phyloP scores from a whole-genome alignment of 306 rosid species.

The Lathyrus oleraceus region DNA sequence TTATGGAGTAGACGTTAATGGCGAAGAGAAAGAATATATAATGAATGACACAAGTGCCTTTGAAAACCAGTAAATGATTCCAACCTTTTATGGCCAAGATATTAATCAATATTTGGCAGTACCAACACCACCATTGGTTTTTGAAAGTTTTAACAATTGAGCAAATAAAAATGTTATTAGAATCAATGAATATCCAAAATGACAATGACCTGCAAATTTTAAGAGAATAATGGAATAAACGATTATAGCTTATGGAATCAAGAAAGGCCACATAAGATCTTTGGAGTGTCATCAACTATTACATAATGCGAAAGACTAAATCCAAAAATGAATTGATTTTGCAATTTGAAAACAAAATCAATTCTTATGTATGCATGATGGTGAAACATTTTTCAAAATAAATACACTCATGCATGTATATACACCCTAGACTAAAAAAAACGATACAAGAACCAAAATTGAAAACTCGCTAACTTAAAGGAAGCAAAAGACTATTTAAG shows the following conservation, averaged over 20 bases:
- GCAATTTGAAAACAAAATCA: too few species aligned
- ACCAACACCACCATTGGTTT: slow-evolving; percentile 20
- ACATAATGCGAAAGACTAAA: too few species aligned
- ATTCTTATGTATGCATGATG: too few species aligned
- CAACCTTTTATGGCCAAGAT: slow-evolving; percentile 30
- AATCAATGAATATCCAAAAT: slow-evolving; percentile 4
- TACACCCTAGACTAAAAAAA: too few species aligned
- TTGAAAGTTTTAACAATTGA: slow-evolving; percentile 22
- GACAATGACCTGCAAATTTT: too few species aligned
- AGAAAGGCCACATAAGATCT: slow-evolving; percentile 29
- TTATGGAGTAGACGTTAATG: slow-evolving; percentile 44
- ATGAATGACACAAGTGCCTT: slow-evolving; percentile 4
- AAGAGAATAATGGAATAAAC: background rate
- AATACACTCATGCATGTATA: too few species aligned
- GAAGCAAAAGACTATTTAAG: too few species aligned
- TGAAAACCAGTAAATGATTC: slow-evolving; percentile 35
- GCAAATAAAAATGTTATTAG: background rate
- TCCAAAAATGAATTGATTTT: too few species aligned
- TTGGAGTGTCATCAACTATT: background rate
- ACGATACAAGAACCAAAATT: too few species aligned
- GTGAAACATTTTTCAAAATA: too few species aligned
- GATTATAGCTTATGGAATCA: slow-evolving; percentile 28
- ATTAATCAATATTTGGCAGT: slow-evolving; percentile 20
- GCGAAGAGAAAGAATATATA: slow-evolving; percentile 42
- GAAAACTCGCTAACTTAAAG: too few species aligned